Evolutionary conservation across 371 early-diverging fungal species (phyloP).

Genomic region (Rhizopus arrhizus): DNA sequence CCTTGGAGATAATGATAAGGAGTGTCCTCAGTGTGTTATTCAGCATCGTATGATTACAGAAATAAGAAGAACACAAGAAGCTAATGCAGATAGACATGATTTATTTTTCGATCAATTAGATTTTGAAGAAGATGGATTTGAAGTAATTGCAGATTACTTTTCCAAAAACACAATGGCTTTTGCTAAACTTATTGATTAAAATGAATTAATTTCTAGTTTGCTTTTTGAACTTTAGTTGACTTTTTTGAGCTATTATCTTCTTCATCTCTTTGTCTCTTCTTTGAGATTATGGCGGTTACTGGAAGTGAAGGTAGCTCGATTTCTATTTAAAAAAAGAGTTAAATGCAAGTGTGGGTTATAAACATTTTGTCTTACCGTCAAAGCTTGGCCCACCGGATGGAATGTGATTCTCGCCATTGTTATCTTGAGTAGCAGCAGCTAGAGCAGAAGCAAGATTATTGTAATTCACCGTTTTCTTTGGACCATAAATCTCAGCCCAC

Average conservation of each 20-base stretch:
- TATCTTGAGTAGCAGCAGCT: background rate
- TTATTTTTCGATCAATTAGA: constrained; percentile 80
- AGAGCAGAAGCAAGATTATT: constrained; percentile 13
- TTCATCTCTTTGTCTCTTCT: background rate
- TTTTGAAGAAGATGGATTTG: constrained; percentile 81
- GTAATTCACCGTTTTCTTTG: constrained; percentile 20
- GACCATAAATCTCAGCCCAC: constrained; percentile 24
- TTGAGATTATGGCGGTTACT: too few relatives aligned
- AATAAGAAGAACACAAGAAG: constrained; percentile 75
- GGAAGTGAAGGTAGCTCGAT: background rate
- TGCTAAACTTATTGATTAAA: constrained; percentile 69
- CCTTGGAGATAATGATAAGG: constrained; percentile 73
- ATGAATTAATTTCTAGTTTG: background rate
- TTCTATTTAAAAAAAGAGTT: background rate
- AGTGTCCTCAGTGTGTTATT: constrained; percentile 88
- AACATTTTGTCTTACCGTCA: constrained; percentile 18
- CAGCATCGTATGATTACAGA: constrained; percentile 83
- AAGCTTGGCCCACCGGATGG: constrained; percentile 26
- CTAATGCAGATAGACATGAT: constrained; percentile 75
- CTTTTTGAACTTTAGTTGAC: background rate
- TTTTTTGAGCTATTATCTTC: background rate
- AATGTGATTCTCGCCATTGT: background rate
- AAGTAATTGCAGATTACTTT: constrained; percentile 86
- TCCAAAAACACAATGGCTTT: constrained; percentile 84
- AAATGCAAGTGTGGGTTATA: background rate